Base-by-base conservation (phyloP, 2,329 filamentous ascomycete genomes). In the Blumeria graminis region DNA sequence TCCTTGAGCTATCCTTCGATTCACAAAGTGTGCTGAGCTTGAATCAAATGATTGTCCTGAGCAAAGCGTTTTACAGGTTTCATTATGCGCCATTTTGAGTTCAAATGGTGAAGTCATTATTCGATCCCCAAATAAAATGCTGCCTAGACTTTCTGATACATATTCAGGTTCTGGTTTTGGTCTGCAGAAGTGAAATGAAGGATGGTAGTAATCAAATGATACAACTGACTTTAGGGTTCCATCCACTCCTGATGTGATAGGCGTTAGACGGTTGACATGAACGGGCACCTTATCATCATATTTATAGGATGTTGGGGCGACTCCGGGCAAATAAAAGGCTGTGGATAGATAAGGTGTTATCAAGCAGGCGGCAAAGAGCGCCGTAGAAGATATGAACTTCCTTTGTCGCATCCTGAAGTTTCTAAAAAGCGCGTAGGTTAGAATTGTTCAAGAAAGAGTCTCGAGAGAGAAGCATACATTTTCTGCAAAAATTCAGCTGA, bases 41-140 rank as follows among this genome's bases (percentile, higher is more conserved):
- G 77, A 71, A 48, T 84, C 75, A 65, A 81, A 82, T 22, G 81
- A 84, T 43, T 76, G 75, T 45, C 76, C 74, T 33, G 74, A 71
- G 69, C 92, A 98, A 3, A 94, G 74, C 14, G 76, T 69, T 68
- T 90, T 92, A 73, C 92, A 98, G 0, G 81, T 82, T 69, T 95
- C 85, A 67, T 98, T 92, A 60, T 80, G 72, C 56, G 71, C 80
- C 89, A 98, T 95, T 62, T 80, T 77, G 59, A 96, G 73, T 66
- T 94, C 80, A 66, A 94, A 94, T 0, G 90, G 86, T 38, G 90
- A 96, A n/a, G 87, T 94, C 71, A 87, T 87, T 71, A 98, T 98
- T 57, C 92, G 80, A 71, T 98, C 92, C 62, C 92, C 92, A 64
- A 98, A 98, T 55, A 98, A 71, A 66, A 98, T 98, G 73, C 90